A percentile compares a stretch with the other conserved stretches of the same genome.
Evolutionary conservation across 2,329 filamentous ascomycete genomes (phyloP).

Genomic region (Bipolaris gigantea): DNA sequence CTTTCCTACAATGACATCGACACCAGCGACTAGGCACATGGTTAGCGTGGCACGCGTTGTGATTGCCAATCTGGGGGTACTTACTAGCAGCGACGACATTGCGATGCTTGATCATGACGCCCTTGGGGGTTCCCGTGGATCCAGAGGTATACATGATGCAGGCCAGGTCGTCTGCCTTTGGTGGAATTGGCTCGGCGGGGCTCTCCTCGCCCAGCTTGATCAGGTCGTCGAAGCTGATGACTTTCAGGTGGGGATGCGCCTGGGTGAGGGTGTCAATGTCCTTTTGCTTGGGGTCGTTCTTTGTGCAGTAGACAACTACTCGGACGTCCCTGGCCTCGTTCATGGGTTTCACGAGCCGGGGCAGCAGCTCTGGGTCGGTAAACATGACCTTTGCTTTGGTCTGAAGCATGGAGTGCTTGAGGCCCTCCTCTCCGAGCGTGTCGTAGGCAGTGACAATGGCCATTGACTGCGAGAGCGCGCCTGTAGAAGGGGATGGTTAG

Average conservation of each 20-base stretch:
- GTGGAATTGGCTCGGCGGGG: slow-evolving; percentile 70
- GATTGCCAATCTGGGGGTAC: slow-evolving; percentile 31
- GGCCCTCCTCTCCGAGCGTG: slow-evolving; percentile 80
- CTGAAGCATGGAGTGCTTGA: slow-evolving; percentile 83
- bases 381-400: slow-evolving; percentile 83
- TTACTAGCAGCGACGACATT: slow-evolving; percentile 76
- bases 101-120: slow-evolving; percentile 79
- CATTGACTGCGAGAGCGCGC: slow-evolving; percentile 78
- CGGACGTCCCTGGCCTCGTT: slow-evolving; percentile 59
- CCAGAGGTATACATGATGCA: slow-evolving; percentile 86
- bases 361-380: slow-evolving; percentile 74
- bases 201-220: slow-evolving; percentile 63
- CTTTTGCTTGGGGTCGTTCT: slow-evolving; percentile 54
- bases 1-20: slow-evolving; percentile 74
- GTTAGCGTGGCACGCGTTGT: slow-evolving; percentile 13
- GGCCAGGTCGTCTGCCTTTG: slow-evolving; percentile 74
- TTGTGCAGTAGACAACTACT: slow-evolving; percentile 62
- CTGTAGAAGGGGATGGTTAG: slow-evolving; percentile 39
- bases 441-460: slow-evolving; percentile 95
- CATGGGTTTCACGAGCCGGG: slow-evolving; percentile 57
- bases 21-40: slow-evolving; percentile 65
- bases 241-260: slow-evolving; percentile 56
- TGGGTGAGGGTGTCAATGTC: slow-evolving; percentile 58
- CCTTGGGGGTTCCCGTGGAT: slow-evolving; percentile 86
- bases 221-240: slow-evolving; percentile 60